A percentile compares a stretch with the other conserved stretches of the same genome.
These are phyloP conservation scores for Juglanconis sp. DNA, from an alignment of 2,329 filamentous ascomycete genomes.

Conservation along the genomic window DNA sequence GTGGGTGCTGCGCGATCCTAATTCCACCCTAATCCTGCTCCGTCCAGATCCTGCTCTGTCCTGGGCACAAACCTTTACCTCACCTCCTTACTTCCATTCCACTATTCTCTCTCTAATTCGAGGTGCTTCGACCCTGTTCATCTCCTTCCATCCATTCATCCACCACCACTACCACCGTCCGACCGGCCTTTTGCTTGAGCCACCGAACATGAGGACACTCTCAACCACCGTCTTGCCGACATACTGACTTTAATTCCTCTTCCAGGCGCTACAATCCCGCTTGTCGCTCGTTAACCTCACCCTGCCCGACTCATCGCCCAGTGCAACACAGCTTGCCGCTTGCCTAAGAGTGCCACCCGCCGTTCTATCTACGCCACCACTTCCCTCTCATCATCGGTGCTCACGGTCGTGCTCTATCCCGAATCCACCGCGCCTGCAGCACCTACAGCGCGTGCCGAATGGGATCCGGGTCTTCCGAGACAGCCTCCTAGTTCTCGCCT, in stretches of 20 bases:
- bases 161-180: not conserved
- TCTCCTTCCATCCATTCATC: not conserved
- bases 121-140: not conserved
- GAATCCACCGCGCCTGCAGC: conserved; percentile 11
- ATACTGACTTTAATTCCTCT: conserved; percentile 12
- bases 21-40: conserved; percentile 9
- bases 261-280: conserved; percentile 14
- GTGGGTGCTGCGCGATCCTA: not conserved
- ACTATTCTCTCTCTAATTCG: not conserved
- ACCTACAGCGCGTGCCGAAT: conserved; percentile 13
- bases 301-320: conserved; percentile 1
- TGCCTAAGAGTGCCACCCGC: conserved; percentile 5
- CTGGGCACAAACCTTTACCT: conserved; percentile 1
- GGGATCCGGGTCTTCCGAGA: conserved; percentile 11
- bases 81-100: not conserved
- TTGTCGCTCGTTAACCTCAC: conserved; percentile 18
- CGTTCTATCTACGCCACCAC: conserved; percentile 15
- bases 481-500: conserved; percentile 5
- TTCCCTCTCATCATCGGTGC: conserved; percentile 1
- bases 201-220: not conserved
- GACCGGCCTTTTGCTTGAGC: not conserved
- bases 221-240: not conserved
- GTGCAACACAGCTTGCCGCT: conserved; percentile 6
- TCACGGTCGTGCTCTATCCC: conserved; percentile 2
- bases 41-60: not conserved